Evolutionary conservation across 129 eudicot genomes (phyloP).

Genomic region (Pseudognaphalium luteoalbum): DNA sequence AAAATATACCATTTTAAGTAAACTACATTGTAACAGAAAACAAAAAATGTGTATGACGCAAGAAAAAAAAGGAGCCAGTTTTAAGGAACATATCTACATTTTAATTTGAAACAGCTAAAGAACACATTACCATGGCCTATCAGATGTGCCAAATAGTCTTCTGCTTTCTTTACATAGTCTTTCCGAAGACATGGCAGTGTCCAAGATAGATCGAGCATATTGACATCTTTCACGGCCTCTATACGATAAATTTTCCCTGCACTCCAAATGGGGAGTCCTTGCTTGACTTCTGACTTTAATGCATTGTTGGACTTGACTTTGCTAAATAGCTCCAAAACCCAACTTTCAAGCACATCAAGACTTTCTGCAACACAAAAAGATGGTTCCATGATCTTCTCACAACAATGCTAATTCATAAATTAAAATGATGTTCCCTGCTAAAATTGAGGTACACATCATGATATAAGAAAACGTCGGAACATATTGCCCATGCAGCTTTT

Average conservation of each 20-base stretch:
- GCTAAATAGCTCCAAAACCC: constrained; percentile 82
- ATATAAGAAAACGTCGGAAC: background rate
- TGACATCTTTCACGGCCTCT: constrained; percentile 95
- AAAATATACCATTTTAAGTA: background rate
- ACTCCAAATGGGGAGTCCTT: constrained; percentile 75
- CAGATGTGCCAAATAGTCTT: constrained; percentile 93
- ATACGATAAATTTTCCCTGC: constrained; percentile 71
- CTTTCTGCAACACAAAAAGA: constrained; percentile 63
- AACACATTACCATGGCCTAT: constrained; percentile 83
- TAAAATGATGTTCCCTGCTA: constrained; percentile 7
- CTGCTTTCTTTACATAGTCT: constrained; percentile 79
- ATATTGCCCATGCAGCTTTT: background rate
- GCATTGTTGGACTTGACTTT: constrained; percentile 56
- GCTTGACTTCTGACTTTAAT: constrained; percentile 46
- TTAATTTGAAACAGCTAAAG: constrained; percentile 10
- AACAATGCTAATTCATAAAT: constrained; percentile 1
- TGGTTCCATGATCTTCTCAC: constrained; percentile 10
- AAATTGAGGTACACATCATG: constrained; percentile 16
- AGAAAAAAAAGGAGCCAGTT: background rate
- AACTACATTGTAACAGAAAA: too few species aligned
- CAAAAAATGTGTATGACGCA: background rate
- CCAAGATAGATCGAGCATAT: constrained; percentile 83
- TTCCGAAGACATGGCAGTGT: constrained; percentile 80
- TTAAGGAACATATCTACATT: background rate
- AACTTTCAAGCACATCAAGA: constrained; percentile 86